Evolutionary conservation across 78 protist species (phyloP), one percentile per base, ranked within the genome.

Genomic region (slime mould (Dictyostelium discoideum)): DNA sequence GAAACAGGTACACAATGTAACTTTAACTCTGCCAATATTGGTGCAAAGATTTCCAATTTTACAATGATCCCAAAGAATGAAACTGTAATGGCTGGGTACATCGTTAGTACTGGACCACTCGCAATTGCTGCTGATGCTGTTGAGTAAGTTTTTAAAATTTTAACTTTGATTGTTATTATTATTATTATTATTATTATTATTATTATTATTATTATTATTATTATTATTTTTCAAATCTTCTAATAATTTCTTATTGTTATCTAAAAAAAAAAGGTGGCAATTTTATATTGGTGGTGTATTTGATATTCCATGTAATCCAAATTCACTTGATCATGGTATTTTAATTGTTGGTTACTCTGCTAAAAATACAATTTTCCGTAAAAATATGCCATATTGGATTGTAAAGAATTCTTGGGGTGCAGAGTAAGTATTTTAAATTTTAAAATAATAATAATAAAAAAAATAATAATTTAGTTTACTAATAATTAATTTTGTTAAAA

Each of bases 101-200:
- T 14, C 0, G 95, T 22, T n/a, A 81, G 48, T 2, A 26, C 16
- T 22, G 95, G 92, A 60, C 98, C 98, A 73, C 97, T 97, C 1
- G 92, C 99, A 8, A 96, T 98, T 9, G 99, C 98, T 13, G 96
- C 97, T 57, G 98, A 98, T 87, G 99, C 99, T 8, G 50, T 78
- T 63, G 96, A 87, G 79, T 24, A 22, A 3, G 32, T 60, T 42
- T 42, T 42, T 2, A 42, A 5, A 42, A 0, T 42, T 5, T 9
- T 13, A 10, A 48, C 16, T 48, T 48, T 48, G 16, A 48, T 32
- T n/a, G n/a, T n/a, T n/a, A 40, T 4, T 40, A 40, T 40, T 40
- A 40, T 40, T 40, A 4, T 40, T 2, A 3, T 40, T 2, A 40
- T 3, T 40, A 40, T 4, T 3, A 4, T 4, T 40, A 40, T 4